A percentile compares a stretch with the other conserved stretches of the same genome.
These are phyloP conservation scores for Candida mattraensis DNA, from an alignment of 805 yeast genomes.

Conservation along the genomic window DNA sequence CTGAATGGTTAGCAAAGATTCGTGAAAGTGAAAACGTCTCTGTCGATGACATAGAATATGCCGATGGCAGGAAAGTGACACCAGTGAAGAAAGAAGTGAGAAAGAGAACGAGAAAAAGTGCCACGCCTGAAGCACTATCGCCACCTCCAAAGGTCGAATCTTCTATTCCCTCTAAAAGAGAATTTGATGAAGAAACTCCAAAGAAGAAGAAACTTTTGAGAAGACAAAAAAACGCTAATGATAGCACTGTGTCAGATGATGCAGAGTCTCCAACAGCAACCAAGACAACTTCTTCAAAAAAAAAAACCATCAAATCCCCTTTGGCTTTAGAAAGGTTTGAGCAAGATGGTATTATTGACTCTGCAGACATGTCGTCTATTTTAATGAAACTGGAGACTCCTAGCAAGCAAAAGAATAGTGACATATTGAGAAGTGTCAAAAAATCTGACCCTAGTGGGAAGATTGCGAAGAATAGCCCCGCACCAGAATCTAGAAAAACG, in stretches of 20 bases:
- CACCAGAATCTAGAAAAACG: too few relatives aligned
- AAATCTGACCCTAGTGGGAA: constrained; percentile 23
- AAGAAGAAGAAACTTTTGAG: constrained; percentile 19
- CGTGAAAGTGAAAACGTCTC: constrained; percentile 7
- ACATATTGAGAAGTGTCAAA: constrained; percentile 17
- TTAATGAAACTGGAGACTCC: constrained; percentile 9
- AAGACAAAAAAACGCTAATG: constrained; percentile 11
- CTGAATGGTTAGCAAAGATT: constrained; percentile 37
- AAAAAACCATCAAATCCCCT: constrained; percentile 13
- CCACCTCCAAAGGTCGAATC: constrained; percentile 13
- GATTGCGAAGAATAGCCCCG: constrained; percentile 8
- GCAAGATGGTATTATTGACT: constrained; percentile 14
- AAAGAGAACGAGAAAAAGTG: constrained; percentile 2
- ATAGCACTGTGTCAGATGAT: constrained; percentile 16
- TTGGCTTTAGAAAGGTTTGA: constrained; percentile 26
- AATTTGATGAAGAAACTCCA: constrained; percentile 15
- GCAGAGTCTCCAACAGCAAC: constrained; percentile 12
- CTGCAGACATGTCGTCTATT: constrained; percentile 13
- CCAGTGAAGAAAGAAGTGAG: not conserved
- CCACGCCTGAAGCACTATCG: constrained; percentile 3
- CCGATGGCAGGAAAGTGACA: not conserved
- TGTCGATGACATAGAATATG: constrained; percentile 10
- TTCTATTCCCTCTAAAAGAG: constrained; percentile 20
- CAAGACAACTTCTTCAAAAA: constrained; percentile 2
- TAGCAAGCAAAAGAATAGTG: constrained; percentile 1